These are phyloP conservation scores for Colletotrichum neosansevieriae DNA, from an alignment of 2,329 filamentous ascomycete genomes.

Conservation along the genomic window DNA sequence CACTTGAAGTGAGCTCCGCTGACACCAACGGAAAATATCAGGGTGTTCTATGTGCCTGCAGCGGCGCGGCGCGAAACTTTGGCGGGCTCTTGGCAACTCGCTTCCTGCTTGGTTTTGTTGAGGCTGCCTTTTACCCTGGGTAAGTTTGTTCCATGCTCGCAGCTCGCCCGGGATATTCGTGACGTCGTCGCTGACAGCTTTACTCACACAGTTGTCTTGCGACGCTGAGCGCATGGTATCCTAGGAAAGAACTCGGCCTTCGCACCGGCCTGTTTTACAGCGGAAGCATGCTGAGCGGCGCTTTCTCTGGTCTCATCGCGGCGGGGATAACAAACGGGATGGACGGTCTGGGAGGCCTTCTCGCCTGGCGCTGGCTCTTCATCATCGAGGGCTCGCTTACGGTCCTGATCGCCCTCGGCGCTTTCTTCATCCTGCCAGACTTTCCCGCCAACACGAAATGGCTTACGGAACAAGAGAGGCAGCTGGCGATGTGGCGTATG, in stretches of 20 bases:
- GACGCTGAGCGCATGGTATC: conserved; percentile 36
- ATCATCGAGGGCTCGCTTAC: conserved; percentile 50
- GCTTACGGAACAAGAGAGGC: conserved; percentile 42
- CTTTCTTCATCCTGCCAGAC: conserved; percentile 48
- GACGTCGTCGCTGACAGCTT: neutral
- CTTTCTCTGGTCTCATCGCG: conserved; percentile 43
- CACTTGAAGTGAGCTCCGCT: neutral
- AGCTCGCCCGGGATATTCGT: neutral
- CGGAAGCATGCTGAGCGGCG: conserved; percentile 42
- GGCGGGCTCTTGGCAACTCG: conserved; percentile 31
- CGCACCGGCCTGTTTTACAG: conserved; percentile 38
- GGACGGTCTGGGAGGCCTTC: conserved; percentile 30
- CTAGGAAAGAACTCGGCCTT: conserved; percentile 32
- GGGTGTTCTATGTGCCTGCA: conserved; percentile 38
- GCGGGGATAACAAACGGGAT: conserved; percentile 40
- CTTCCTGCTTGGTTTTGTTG: conserved; percentile 36
- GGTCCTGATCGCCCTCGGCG: conserved; percentile 57
- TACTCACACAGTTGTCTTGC: conserved; percentile 17
- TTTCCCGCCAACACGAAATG: conserved; percentile 53
- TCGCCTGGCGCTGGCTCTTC: conserved; percentile 66
- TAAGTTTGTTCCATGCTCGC: neutral
- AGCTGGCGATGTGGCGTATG: conserved; percentile 43
- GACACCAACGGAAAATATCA: neutral
- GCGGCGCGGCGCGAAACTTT: conserved; percentile 28
- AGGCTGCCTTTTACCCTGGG: conserved; percentile 46